Conservation (phyloP, 176 grass and related monocot genomes). For the Aegilops bicornis region DNA sequence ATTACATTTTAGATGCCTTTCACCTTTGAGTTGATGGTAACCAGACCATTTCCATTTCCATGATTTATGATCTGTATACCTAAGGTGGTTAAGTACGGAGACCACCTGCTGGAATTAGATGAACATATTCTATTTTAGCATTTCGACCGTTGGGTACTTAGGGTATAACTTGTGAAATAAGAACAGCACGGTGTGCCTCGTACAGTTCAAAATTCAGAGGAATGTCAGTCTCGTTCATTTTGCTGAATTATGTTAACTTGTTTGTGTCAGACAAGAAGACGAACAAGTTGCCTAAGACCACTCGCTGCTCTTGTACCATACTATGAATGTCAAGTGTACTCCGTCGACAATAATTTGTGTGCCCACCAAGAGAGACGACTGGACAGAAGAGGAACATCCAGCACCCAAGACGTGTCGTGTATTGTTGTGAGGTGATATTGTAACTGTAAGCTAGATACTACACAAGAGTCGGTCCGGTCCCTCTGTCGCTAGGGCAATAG, state of each 20-base stretch:
- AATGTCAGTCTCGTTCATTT: not conserved
- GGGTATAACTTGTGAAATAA: constrained; percentile 1
- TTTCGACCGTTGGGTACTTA: not conserved
- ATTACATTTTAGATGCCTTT: not conserved
- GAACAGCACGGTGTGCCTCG: not conserved
- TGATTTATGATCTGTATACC: not conserved
- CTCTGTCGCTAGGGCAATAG: constrained; percentile 34
- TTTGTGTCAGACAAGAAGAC: constrained; percentile 64
- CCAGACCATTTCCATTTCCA: not conserved
- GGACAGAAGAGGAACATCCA: not conserved
- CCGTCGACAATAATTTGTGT: constrained; percentile 38
- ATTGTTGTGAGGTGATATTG: constrained; percentile 49
- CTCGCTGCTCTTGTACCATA: constrained; percentile 64
- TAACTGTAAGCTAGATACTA: constrained; percentile 56
- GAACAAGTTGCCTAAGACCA: constrained; percentile 66
- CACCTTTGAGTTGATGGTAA: not conserved
- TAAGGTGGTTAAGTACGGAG: not conserved
- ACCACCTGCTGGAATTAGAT: not conserved
- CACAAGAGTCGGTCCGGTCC: constrained; percentile 39
- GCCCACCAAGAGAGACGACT: constrained; percentile 21
- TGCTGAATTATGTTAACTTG: constrained; percentile 8
- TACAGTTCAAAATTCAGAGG: not conserved
- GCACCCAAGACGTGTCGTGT: not conserved
- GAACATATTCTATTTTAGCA: not conserved
- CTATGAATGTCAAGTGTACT: constrained; percentile 17